A percentile compares a stretch with the other conserved stretches of the same genome.
Evolutionary conservation across 1,139 yeast genomes (phyloP).

Genomic region (Geotrichum bryndzae): DNA sequence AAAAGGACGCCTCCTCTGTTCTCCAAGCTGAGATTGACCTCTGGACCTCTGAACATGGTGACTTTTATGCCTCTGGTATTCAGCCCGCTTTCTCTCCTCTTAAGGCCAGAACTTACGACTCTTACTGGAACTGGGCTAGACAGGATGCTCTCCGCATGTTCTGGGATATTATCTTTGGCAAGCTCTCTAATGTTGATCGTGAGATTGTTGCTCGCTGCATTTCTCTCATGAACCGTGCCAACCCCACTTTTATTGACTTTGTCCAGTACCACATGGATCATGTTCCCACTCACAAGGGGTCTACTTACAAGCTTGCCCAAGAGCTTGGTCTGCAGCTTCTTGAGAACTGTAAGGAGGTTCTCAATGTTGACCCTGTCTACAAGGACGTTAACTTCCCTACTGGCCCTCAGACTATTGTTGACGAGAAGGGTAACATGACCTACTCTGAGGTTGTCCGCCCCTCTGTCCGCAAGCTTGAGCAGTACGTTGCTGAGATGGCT

Average conservation of each 20-base stretch:
- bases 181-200: constrained; percentile 81
- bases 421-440: constrained; percentile 77
- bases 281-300: constrained; percentile 85
- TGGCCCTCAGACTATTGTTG: constrained; percentile 88
- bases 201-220: constrained; percentile 95
- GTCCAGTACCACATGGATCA: constrained; percentile 97
- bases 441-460: constrained; percentile 85
- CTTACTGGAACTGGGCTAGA: constrained; percentile 99
- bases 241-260: constrained; percentile 86
- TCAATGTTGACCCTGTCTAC: constrained; percentile 79
- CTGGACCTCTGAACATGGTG: constrained; percentile 94
- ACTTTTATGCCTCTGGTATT: constrained; percentile 86
- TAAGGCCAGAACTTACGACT: constrained; percentile 93
- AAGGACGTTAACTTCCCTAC: constrained; percentile 92
- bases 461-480: constrained; percentile 88
- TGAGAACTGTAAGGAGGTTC: constrained; percentile 88
- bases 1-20: constrained; percentile 77
- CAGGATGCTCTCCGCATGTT: constrained; percentile 93
- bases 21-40: constrained; percentile 87
- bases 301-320: constrained; percentile 80
- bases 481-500: constrained; percentile 95
- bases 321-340: constrained; percentile 86
- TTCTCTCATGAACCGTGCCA: constrained; percentile 95
- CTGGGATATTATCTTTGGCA: constrained; percentile 92
- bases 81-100: constrained; percentile 83